phyloP scores from a whole-genome alignment of 139 green algal genomes.

The Tetraselmis chui region DNA sequence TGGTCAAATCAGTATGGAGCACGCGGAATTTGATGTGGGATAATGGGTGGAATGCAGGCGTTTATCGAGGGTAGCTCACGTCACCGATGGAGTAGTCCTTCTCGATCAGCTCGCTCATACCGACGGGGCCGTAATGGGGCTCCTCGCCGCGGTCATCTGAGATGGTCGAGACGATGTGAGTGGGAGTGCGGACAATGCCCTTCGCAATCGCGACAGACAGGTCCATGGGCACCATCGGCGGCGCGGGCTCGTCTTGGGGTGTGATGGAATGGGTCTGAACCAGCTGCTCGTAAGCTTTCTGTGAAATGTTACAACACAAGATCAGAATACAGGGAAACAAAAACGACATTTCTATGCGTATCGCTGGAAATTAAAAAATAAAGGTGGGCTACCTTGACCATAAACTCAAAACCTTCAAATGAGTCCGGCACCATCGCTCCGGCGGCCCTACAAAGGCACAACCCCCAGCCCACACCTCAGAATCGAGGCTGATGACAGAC shows the following conservation, averaged over 20 bases:
- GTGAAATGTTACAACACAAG: no score
- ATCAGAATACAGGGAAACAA: no score
- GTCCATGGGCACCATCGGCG: neutral
- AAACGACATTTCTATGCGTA: no score
- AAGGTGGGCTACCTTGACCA: constrained; percentile 15
- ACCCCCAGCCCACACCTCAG: no score
- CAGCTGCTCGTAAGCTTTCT: constrained; percentile 42
- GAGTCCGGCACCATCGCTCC: constrained; percentile 80
- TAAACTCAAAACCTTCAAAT: constrained; percentile 81
- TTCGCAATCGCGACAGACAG: neutral
- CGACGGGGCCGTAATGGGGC: constrained; percentile 59
- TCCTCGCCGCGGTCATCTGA: constrained; percentile 92
- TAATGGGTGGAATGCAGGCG: no score
- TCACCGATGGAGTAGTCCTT: constrained; percentile 74
- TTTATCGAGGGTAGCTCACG: no score
- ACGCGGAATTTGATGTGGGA: no score
- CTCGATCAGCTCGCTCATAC: constrained; percentile 78
- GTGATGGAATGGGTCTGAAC: constrained; percentile 24
- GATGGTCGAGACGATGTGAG: constrained; percentile 85
- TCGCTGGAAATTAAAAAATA: no score
- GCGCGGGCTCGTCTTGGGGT: neutral
- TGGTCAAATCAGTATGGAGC: no score
- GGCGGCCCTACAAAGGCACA: constrained; percentile 46
- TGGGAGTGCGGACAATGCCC: constrained; percentile 55
- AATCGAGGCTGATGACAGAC: no score